A percentile compares a stretch with the other conserved stretches of the same genome.
These are phyloP conservation scores for Ophiocordyceps camponoti-saundersi DNA, from an alignment of 2,329 filamentous ascomycete species.

Conservation along the genomic window DNA sequence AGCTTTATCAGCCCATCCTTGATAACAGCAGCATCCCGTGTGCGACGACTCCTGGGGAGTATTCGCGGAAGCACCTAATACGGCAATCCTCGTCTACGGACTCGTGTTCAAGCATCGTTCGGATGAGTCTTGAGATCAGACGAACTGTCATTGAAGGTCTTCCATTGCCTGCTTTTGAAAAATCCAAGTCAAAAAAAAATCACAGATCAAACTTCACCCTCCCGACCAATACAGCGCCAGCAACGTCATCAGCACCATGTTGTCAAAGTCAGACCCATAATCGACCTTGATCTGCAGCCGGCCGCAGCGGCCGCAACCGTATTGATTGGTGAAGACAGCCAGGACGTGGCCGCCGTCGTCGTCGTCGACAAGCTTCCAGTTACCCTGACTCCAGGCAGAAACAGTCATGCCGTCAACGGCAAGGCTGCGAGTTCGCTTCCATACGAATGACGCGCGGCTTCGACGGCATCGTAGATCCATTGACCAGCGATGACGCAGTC, in stretches of 20 bases:
- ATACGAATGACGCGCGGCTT: slow-evolving; percentile 1
- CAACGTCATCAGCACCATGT: slow-evolving; percentile 3
- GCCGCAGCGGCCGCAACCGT: slow-evolving; percentile 1
- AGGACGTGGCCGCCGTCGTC: not conserved
- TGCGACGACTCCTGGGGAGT: no score
- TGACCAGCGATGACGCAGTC: slow-evolving; percentile 2
- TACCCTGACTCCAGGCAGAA: slow-evolving; percentile 2
- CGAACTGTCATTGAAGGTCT: no score
- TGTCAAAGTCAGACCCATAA: slow-evolving; percentile 2
- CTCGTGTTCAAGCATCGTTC: no score
- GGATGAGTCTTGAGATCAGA: no score
- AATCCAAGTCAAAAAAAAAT: not conserved
- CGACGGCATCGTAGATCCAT: not conserved
- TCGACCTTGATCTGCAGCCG: slow-evolving; percentile 4
- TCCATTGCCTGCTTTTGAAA: not conserved
- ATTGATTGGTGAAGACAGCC: slow-evolving; percentile 3
- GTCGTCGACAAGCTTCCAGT: slow-evolving; percentile 4
- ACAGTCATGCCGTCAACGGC: slow-evolving; percentile 4
- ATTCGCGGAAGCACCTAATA: no score
- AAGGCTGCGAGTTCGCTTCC: slow-evolving; percentile 4
- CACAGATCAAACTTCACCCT: not conserved
- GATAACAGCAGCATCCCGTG: no score
- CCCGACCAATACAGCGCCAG: slow-evolving; percentile 2
- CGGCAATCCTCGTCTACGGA: no score
- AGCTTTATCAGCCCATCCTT: no score